Percentiles rank a stretch among this genome's conserved stretches.
These are phyloP conservation scores for Aegilops tauschii DNA, from an alignment of 176 grass and related monocot species.

Conservation along the genomic window DNA sequence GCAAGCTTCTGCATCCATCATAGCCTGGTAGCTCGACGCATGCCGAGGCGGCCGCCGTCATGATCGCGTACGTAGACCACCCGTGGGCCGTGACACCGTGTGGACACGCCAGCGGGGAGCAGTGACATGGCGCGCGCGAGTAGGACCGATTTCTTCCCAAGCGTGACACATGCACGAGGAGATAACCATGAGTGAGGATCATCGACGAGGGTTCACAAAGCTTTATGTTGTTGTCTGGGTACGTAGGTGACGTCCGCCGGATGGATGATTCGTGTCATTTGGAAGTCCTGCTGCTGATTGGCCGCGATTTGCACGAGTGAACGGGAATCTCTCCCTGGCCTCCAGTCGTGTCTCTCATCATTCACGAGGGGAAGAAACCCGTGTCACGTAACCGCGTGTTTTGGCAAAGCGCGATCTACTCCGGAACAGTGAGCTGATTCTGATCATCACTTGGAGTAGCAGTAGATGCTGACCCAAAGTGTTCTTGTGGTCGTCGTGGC, in stretches of 20 bases:
- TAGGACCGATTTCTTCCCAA: background rate
- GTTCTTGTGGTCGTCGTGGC: no score
- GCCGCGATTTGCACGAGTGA: background rate
- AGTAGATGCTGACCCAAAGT: no score
- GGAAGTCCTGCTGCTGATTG: background rate
- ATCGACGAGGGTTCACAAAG: background rate
- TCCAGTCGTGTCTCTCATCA: background rate
- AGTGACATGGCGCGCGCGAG: background rate
- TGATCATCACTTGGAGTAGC: background rate
- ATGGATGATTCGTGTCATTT: background rate
- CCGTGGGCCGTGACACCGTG: background rate
- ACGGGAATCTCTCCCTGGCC: background rate
- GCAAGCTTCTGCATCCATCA: background rate
- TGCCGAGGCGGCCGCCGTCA: background rate
- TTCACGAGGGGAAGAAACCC: background rate
- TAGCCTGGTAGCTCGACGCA: background rate
- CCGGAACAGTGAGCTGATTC: background rate
- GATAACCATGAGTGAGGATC: background rate
- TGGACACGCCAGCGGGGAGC: background rate
- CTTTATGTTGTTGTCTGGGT: background rate
- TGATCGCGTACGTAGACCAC: background rate
- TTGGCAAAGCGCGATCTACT: background rate
- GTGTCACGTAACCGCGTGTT: background rate
- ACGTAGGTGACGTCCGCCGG: background rate
- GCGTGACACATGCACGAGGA: background rate